A percentile compares a stretch with the other conserved stretches of the same genome.
Evolutionary conservation across 2,329 filamentous ascomycete genomes (phyloP).

Genomic region (Xylaria sp.): DNA sequence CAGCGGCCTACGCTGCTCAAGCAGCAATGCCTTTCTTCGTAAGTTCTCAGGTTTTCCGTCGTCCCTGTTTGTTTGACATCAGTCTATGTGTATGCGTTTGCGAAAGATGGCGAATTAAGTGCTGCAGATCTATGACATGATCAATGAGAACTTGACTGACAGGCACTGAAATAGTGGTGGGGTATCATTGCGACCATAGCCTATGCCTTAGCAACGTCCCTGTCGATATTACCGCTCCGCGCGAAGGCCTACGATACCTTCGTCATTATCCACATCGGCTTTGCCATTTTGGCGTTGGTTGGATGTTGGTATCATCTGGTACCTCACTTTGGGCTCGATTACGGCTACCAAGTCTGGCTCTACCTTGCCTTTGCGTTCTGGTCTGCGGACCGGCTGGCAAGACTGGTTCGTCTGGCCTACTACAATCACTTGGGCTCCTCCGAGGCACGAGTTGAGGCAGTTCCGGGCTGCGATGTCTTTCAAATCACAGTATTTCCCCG

Average conservation of each 20-base stretch:
- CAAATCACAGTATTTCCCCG: constrained; percentile 37
- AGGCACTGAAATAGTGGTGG: constrained; percentile 35
- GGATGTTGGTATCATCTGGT: constrained; percentile 45
- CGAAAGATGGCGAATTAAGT: too few relatives aligned
- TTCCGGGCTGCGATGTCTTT: constrained; percentile 34
- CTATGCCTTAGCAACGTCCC: constrained; percentile 41
- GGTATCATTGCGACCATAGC: constrained; percentile 45
- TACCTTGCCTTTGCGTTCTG: constrained; percentile 44
- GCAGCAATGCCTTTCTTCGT: constrained; percentile 35
- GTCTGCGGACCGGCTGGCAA: constrained; percentile 40
- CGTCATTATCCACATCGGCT: constrained; percentile 45
- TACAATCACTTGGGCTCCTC: constrained; percentile 38
- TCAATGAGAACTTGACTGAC: constrained; percentile 8
- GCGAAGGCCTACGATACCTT: constrained; percentile 48
- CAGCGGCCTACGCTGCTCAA: constrained; percentile 31
- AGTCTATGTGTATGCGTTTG: neutral
- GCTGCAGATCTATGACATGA: neutral
- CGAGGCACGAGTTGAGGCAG: constrained; percentile 28
- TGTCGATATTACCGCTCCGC: constrained; percentile 46
- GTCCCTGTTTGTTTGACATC: too few relatives aligned
- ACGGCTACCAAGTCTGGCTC: constrained; percentile 46
- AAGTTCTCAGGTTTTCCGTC: neutral
- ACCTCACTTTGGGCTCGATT: constrained; percentile 40
- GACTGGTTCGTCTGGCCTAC: constrained; percentile 38
- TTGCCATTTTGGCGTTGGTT: constrained; percentile 45